Evolutionary conservation across 805 yeast genomes (phyloP).

Genomic region (Yarrowia sp.): DNA sequence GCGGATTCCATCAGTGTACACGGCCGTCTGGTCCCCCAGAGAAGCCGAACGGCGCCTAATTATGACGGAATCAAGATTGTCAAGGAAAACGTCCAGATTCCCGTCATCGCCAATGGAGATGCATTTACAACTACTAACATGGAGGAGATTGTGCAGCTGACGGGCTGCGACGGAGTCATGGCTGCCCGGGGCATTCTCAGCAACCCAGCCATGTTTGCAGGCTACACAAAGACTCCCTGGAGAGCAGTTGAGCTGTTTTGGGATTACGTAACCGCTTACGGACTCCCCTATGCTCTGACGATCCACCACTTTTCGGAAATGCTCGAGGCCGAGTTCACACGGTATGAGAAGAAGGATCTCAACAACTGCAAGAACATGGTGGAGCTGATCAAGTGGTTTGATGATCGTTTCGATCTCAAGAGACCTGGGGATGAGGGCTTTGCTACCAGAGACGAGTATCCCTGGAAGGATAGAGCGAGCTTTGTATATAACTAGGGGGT

Average conservation of each 20-base stretch:
- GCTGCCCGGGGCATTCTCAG: constrained; percentile 86
- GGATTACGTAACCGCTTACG: constrained; percentile 79
- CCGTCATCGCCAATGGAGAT: constrained; percentile 98
- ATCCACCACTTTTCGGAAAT: constrained; percentile 91
- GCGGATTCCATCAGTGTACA: constrained; percentile 95
- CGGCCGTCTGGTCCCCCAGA: constrained; percentile 84
- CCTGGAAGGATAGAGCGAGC: constrained; percentile 48
- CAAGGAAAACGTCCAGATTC: constrained; percentile 59
- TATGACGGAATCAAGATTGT: constrained; percentile 78
- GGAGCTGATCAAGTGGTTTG: constrained; percentile 85
- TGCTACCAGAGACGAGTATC: constrained; percentile 61
- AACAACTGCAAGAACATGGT: constrained; percentile 65
- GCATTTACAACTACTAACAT: constrained; percentile 75
- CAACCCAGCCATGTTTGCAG: constrained; percentile 89
- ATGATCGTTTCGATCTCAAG: constrained; percentile 66
- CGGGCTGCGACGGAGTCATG: constrained; percentile 94
- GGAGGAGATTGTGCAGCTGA: constrained; percentile 62
- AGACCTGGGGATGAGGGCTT: constrained; percentile 74
- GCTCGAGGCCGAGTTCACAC: constrained; percentile 65
- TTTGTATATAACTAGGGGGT: constrained; percentile 21
- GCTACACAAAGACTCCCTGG: constrained; percentile 82
- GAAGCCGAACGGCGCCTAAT: constrained; percentile 84
- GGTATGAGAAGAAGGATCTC: constrained; percentile 62
- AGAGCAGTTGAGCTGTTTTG: constrained; percentile 83
- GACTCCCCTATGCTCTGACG: constrained; percentile 80